phyloP scores from a whole-genome alignment of 2,329 filamentous ascomycete genomes.

The Parastagonospora nodorum region DNA sequence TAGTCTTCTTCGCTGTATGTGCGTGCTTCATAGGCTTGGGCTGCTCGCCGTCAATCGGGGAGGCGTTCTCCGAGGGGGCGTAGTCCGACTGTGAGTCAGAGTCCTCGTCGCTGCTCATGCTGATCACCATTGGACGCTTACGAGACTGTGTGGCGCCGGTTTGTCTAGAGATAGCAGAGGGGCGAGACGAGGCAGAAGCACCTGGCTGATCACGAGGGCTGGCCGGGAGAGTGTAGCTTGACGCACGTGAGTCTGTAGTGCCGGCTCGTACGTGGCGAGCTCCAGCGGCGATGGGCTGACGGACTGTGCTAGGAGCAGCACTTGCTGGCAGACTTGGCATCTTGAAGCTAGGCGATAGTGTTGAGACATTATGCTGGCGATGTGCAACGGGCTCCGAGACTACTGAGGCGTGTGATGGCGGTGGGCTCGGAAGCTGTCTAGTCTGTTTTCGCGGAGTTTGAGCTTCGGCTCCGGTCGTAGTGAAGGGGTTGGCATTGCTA shows the following conservation, averaged over 20 bases:
- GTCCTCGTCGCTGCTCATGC: constrained; percentile 15
- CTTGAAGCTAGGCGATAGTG: constrained; percentile 8
- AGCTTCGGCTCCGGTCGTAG: neutral
- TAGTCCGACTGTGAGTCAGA: constrained; percentile 4
- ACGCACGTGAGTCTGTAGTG: constrained; percentile 3
- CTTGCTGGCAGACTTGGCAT: constrained; percentile 9
- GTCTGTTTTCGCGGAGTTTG: neutral
- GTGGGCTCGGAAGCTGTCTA: neutral
- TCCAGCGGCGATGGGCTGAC: neutral
- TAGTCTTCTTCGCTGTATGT: neutral
- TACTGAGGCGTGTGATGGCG: neutral
- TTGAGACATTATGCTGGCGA: neutral
- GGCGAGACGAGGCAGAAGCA: constrained; percentile 2
- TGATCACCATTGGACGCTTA: constrained; percentile 8
- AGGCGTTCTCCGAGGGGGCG: constrained; percentile 7
- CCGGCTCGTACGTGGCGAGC: constrained; percentile 2
- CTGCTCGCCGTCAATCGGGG: neutral
- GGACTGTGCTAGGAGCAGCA: neutral
- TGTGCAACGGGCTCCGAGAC: neutral
- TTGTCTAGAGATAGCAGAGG: neutral
- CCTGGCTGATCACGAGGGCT: neutral
- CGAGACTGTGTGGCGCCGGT: neutral
- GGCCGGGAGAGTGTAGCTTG: constrained; percentile 2
- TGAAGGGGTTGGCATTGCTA: neutral
- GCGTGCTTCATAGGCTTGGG: neutral